Evolutionary conservation across 495 filamentous ascomycete genomes (phyloP).

Genomic region (Aspergillus taichungensis): DNA sequence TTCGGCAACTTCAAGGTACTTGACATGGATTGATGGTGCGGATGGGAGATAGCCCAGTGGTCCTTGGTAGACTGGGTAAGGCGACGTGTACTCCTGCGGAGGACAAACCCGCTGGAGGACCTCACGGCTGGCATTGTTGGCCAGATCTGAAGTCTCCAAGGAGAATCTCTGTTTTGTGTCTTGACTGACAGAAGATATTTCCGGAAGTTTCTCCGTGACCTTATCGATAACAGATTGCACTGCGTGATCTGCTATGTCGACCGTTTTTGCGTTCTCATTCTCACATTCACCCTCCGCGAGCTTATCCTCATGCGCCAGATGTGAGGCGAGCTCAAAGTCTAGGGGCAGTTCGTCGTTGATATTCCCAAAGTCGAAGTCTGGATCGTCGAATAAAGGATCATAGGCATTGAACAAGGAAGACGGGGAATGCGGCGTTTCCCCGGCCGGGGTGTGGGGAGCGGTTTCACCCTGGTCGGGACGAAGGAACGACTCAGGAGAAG

Average conservation of each 20-base stretch:
- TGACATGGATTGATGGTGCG: constrained; percentile 15
- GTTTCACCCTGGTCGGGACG: constrained; percentile 7
- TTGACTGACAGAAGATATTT: constrained; percentile 9
- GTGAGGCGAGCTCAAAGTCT: constrained; percentile 2
- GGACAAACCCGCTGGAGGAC: constrained; percentile 7
- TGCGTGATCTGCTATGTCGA: not conserved
- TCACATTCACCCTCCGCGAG: not conserved
- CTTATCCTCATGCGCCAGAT: not conserved
- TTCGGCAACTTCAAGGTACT: constrained; percentile 13
- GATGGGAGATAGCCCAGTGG: constrained; percentile 21
- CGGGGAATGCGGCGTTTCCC: constrained; percentile 9
- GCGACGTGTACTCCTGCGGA: constrained; percentile 15
- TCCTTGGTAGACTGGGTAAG: constrained; percentile 17
- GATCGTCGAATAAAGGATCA: constrained; percentile 13
- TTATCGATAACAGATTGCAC: not conserved
- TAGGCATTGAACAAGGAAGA: constrained; percentile 15
- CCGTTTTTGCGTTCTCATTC: not conserved
- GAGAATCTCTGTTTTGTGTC: constrained; percentile 14
- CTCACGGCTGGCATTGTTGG: constrained; percentile 12
- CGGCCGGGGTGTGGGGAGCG: constrained; percentile 10
- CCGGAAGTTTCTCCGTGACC: not conserved
- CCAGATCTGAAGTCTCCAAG: constrained; percentile 10
- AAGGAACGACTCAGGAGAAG: constrained; percentile 12
- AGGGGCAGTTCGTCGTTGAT: constrained; percentile 1
- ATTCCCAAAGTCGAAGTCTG: constrained; percentile 4